These are phyloP conservation scores for Acanthamoeba lugdunensis DNA, from an alignment of 208 protist species.

Conservation along the genomic window DNA sequence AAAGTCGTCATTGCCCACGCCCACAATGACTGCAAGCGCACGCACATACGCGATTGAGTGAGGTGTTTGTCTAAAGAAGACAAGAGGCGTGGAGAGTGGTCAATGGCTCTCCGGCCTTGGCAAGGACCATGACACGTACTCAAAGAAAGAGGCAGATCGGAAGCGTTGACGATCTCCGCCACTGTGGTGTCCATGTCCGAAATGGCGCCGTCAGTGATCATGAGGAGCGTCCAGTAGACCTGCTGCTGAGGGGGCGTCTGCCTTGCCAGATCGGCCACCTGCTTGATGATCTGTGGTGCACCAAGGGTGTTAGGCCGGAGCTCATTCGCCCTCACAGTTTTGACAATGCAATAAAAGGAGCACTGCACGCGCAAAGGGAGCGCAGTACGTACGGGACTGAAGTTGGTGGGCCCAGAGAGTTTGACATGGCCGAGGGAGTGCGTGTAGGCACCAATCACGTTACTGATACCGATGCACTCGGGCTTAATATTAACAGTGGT, in stretches of 20 bases:
- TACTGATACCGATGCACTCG: conserved; percentile 86
- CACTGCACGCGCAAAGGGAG: no score
- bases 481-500: not conserved
- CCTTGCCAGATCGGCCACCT: conserved; percentile 71
- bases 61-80: no score
- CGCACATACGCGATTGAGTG: not conserved
- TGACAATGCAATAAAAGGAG: no score
- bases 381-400: conserved; percentile 74
- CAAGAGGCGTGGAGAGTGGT: no score
- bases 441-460: conserved; percentile 85
- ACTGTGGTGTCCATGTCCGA: conserved; percentile 68
- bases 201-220: conserved; percentile 57
- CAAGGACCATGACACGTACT: not conserved
- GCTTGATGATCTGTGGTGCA: conserved; percentile 68
- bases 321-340: no score
- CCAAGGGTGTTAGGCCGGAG: no score
- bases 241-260: conserved; percentile 42
- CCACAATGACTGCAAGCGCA: conserved; percentile 54
- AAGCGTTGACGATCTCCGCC: conserved; percentile 8
- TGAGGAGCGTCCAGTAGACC: conserved; percentile 41
- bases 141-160: conserved; percentile 8
- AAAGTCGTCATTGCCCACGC: conserved; percentile 56
- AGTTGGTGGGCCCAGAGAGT: conserved; percentile 88
- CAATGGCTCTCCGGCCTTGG: no score
- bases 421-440: conserved; percentile 76